Base-by-base conservation (phyloP, 2,329 filamentous ascomycete species). In the Chaetoscypha palmicola region DNA sequence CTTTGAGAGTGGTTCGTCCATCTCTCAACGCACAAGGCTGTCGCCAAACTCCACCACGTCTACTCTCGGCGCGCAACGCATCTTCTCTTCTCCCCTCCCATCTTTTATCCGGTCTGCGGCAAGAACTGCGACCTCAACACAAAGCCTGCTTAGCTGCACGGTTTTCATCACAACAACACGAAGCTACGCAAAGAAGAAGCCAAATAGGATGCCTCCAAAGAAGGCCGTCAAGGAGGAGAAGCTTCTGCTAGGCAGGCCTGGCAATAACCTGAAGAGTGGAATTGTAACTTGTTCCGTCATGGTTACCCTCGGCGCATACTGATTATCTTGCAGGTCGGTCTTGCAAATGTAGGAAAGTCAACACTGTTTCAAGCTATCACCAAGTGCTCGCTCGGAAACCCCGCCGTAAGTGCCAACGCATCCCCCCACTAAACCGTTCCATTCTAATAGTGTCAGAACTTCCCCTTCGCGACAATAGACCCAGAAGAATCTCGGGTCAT, bases 311-410 rank as follows among this genome's bases (percentile, higher is more conserved):
- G 22, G 35, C 10, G 21, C 30, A 38, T 35, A 36, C 49, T 53
- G 39, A 55, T 43, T 41, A 14, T 19, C 47, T 49, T 43, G 1
- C 66, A 95, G 89, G 89, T 98, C 69, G 92, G 92, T 71, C 82
- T 98, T 62, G 92, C 92, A 68, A 98, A 98, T 69, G 94, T 98
- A 60, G 92, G 92, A 69, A 98, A 98, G 75, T 98, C 92, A 56
- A 98, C 94, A 24, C 81, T 98, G 61, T 98, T 98, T 80, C 94
- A 98, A 76, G 89, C 92, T 65, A 96, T 98, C 70, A 98, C 92
- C 65, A 97, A 96, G 76, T 95, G 85, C 69, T 81, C 81, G 55
- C 83, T 98, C 62, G 92, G 94, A 71, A 98, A 97, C 74, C 94
- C 94, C 61, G 92, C 92, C 73, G 83, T 87, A 76, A 68, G 80